Evolutionary conservation across 2,329 filamentous ascomycete species (phyloP), one percentile per base, ranked within the genome.

Genomic region (Penicillium paneum): DNA sequence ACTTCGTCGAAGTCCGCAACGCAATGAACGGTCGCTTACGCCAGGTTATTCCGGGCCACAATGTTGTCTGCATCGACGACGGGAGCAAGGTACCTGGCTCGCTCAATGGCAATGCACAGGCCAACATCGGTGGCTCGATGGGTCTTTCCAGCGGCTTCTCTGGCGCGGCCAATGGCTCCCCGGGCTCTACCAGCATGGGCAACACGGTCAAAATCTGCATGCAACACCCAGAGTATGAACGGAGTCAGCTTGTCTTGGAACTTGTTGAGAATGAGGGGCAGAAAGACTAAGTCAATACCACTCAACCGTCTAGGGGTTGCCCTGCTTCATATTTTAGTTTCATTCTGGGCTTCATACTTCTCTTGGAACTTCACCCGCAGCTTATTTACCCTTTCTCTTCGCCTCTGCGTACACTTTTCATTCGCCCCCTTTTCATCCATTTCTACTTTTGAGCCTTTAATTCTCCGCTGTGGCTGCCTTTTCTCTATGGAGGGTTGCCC

Each of bases 1-100:
- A 97, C 72, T 99, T 97, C 64, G 91, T 99, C 44, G 94, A 99
- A 76, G 91, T 99, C 49, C 85, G 94, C 51, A 97, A 99, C 66
- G 94, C 94, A 17, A 91, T 97, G 77, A 97, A 97, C 67, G 94
- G 94, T 0, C 83, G 95, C 19, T 74, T 99, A 59, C 84, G 94
- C 65, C 94, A 99, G 76, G 94, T 99, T 55, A 96, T 99, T 63
- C 88, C 91, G 0, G 94, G 94, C 0, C 82, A 90, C 58, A 92
- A 97, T 67, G 91, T 99, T 45, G 87, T 89, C 60, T 91, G 92
- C 64, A 80, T 99, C 10, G 95, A 99, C 71, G 91, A 95, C 67
- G 91, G 90, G 55, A 71, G 64, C 62, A 71, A 68, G 58, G 59
- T 68, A 36, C 67, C 71, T 19, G 63, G 62, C 52, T 75, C 67